Conservation (phyloP, 2,329 filamentous ascomycete species). For the Tolypocladium sp. region DNA sequence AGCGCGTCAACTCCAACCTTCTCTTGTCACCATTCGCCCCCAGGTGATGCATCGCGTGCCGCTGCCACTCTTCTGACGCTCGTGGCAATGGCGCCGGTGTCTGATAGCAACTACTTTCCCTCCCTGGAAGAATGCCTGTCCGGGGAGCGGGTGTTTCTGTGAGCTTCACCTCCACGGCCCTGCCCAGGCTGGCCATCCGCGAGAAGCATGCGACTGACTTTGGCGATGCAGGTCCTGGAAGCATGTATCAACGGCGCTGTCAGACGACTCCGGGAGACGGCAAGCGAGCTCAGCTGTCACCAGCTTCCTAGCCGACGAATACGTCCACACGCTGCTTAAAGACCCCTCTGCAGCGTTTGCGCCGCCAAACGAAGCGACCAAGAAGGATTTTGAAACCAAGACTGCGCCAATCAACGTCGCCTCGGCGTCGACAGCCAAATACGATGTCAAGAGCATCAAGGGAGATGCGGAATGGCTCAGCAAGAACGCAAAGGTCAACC, state of each 20-base stretch:
- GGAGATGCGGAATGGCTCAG: conserved; percentile 81
- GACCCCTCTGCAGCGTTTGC: conserved; percentile 61
- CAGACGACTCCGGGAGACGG: conserved; percentile 48
- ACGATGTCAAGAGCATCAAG: conserved; percentile 72
- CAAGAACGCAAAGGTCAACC: conserved; percentile 66
- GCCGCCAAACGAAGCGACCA: conserved; percentile 51
- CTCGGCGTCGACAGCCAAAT: conserved; percentile 54
- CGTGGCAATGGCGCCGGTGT: conserved; percentile 60
- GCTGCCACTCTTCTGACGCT: conserved; percentile 36
- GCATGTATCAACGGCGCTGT: conserved; percentile 45
- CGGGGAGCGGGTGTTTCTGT: conserved; percentile 75
- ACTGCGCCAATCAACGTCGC: conserved; percentile 81
- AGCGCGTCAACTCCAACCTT: conserved; percentile 23
- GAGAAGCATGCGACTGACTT: conserved; percentile 13
- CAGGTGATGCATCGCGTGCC: conserved; percentile 29
- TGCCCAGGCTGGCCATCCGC: neutral
- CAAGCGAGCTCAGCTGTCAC: conserved; percentile 46
- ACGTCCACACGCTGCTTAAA: conserved; percentile 59
- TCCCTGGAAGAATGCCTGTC: conserved; percentile 77
- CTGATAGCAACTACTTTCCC: conserved; percentile 69
- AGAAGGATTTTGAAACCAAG: conserved; percentile 69
- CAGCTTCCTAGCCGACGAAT: conserved; percentile 61
- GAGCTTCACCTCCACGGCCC: conserved; percentile 26
- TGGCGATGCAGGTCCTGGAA: conserved; percentile 47
- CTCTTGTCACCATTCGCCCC: conserved; percentile 12